These are phyloP conservation scores for Lactarius akahatsu DNA, from an alignment of 768 basidiomycete genomes.

Conservation along the genomic window DNA sequence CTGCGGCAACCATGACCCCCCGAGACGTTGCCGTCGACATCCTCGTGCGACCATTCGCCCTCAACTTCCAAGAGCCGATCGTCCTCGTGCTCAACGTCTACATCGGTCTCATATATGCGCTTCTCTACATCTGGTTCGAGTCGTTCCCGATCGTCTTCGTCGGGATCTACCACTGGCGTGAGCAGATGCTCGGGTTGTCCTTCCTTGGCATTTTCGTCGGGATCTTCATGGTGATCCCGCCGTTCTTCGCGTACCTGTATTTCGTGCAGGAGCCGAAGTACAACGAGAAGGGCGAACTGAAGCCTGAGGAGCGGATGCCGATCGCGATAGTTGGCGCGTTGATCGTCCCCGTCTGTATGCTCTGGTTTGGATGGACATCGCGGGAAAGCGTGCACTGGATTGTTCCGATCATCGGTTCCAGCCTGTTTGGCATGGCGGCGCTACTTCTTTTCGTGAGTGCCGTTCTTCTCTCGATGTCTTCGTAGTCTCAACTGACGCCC, in stretches of 20 bases:
- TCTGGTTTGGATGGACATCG: conserved; percentile 39
- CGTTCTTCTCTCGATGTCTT: conserved; percentile 33
- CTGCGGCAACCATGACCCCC: conserved; percentile 26
- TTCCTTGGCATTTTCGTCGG: conserved; percentile 33
- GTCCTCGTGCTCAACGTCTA: conserved; percentile 36
- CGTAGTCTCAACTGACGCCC: neutral
- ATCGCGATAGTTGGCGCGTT: conserved; percentile 37
- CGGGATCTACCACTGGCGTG: conserved; percentile 37
- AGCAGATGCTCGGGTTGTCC: conserved; percentile 36
- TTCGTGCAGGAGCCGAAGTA: conserved; percentile 28
- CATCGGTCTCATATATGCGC: conserved; percentile 37
- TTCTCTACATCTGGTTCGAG: conserved; percentile 39
- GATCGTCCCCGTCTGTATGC: conserved; percentile 38
- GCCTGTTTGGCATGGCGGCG: conserved; percentile 36
- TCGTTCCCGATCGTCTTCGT: conserved; percentile 38
- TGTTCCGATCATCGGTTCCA: conserved; percentile 37
- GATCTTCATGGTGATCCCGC: conserved; percentile 18
- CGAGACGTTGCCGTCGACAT: conserved; percentile 31
- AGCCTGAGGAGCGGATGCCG: conserved; percentile 38
- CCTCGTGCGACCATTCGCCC: conserved; percentile 37
- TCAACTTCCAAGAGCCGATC: conserved; percentile 36
- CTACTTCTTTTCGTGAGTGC: conserved; percentile 35
- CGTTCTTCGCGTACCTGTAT: conserved; percentile 28
- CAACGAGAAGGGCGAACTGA: conserved; percentile 24
- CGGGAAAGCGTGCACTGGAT: conserved; percentile 38